phyloP scores from a whole-genome alignment of 768 basidiomycete species.

The Russula emetica region DNA sequence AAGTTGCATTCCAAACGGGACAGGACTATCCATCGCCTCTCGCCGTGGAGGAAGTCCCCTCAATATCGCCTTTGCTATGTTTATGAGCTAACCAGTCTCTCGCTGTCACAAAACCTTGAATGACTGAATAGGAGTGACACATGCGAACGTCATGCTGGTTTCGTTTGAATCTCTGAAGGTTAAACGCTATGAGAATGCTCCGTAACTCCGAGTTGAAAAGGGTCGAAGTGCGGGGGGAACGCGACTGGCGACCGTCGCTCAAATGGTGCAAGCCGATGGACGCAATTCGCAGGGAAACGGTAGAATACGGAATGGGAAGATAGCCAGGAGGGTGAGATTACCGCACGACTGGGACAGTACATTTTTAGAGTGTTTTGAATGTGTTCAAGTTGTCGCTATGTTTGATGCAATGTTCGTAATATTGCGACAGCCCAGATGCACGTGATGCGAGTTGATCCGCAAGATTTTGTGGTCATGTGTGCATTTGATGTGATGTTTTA shows the following conservation, averaged over 20 bases:
- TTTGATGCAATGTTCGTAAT: too few relatives aligned
- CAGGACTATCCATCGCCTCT: background rate
- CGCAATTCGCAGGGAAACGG: background rate
- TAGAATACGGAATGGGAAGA: background rate
- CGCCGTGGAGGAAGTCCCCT: background rate
- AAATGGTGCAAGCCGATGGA: background rate
- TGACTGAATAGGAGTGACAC: background rate
- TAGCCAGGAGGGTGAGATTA: too few relatives aligned
- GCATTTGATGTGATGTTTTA: background rate
- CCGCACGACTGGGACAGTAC: too few relatives aligned
- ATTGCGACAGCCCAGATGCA: too few relatives aligned
- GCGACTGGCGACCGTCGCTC: background rate
- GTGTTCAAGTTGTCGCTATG: background rate
- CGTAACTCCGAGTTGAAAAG: background rate
- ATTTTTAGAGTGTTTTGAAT: too few relatives aligned
- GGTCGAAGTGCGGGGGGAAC: background rate
- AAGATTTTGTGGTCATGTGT: background rate
- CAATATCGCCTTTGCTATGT: background rate
- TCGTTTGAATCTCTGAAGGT: conserved; percentile 12
- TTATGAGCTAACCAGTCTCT: background rate
- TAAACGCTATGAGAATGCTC: background rate
- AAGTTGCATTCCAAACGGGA: background rate
- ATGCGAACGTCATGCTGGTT: background rate
- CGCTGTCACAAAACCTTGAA: background rate
- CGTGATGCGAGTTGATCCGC: too few relatives aligned